Evolutionary conservation across 768 basidiomycete species (phyloP).

Genomic region (Boletus reticulatus): DNA sequence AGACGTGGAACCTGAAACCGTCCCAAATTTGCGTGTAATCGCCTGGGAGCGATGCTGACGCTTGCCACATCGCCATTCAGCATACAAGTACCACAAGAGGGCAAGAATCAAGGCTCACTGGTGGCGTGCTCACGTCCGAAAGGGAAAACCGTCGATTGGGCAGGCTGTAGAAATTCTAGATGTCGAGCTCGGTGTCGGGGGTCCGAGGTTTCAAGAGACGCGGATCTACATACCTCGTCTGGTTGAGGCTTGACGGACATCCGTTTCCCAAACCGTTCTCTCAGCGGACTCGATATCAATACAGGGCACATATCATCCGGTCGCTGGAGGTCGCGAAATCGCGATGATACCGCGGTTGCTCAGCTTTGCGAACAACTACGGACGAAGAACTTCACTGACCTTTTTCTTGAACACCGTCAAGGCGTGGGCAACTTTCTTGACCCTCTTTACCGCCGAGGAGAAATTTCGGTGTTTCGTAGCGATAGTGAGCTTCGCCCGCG

Average conservation of each 20-base stretch:
- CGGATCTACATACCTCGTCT: slow-evolving; percentile 23
- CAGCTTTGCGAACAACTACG: neutral
- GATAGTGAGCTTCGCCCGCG: slow-evolving; percentile 5
- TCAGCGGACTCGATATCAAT: slow-evolving; percentile 24
- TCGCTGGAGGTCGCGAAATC: slow-evolving; percentile 5
- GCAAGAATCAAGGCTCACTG: slow-evolving; percentile 10
- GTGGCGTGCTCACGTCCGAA: slow-evolving; percentile 15
- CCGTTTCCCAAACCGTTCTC: slow-evolving; percentile 30
- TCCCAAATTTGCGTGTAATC: slow-evolving; percentile 23
- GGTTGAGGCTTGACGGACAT: slow-evolving; percentile 24
- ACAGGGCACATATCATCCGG: slow-evolving; percentile 25
- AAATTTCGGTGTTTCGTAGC: slow-evolving; percentile 14
- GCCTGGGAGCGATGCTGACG: neutral
- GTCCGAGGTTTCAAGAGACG: neutral
- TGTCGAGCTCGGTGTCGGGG: neutral
- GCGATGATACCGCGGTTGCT: neutral
- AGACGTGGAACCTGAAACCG: slow-evolving; percentile 23
- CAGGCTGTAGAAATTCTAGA: slow-evolving; percentile 26
- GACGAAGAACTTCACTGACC: slow-evolving; percentile 4
- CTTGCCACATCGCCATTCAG: neutral
- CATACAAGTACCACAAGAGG: neutral
- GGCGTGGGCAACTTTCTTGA: slow-evolving; percentile 20
- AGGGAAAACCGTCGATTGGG: slow-evolving; percentile 32
- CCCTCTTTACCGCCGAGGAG: slow-evolving; percentile 19
- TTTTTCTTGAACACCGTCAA: slow-evolving; percentile 26